Evolutionary conservation across 2,329 filamentous ascomycete species (phyloP), one percentile per base, ranked within the genome.

Genomic region (Fusarium continuum): DNA sequence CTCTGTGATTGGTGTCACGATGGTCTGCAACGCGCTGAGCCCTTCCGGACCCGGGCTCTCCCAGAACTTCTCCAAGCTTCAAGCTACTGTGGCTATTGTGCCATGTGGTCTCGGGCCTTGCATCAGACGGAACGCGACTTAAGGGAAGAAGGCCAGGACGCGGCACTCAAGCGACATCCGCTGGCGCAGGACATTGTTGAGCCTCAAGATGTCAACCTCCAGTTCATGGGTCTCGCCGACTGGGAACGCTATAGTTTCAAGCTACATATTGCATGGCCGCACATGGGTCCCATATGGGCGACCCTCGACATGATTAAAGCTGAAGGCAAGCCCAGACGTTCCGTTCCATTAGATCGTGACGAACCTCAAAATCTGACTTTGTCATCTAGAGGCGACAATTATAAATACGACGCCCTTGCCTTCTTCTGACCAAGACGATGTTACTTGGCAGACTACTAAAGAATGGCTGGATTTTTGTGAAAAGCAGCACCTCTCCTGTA

Each of bases 1-100:
- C 47, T 61, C 14, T 61, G 54, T 31, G 28, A 45, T 23, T 61
- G 47, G 20, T 61, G 57, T 29, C 14, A 29, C 23, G 31, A 46
- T 39, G 23, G 19, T 13, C 22, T 31, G 6, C 16, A 11, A 11
- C 9, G 23, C 1, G 6, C 32, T 3, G 16, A 5, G 4, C 51
- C 29, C 16, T 46, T 34, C 6, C 36, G 17, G 5, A 14, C 38
- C 1, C 32, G 46, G 14, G 10, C 13, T 10, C 47, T 56, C 4
- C 26, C 41, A n/a, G 25, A 29, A 7, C 57, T 53, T 29, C 8
- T 31, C 2, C 5, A 49, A 14, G 54, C 32, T 4, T 36, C 54
- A 3, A 8, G 7, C 4, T 29, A 20, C 8, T 61, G 54, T 9
- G 2, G 5, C 10, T 50, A 40, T n/a, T 61, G 48, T 20, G 54